Conservation (phyloP, 2,329 filamentous ascomycete genomes). For the Aspergillus costaricaensis region DNA sequence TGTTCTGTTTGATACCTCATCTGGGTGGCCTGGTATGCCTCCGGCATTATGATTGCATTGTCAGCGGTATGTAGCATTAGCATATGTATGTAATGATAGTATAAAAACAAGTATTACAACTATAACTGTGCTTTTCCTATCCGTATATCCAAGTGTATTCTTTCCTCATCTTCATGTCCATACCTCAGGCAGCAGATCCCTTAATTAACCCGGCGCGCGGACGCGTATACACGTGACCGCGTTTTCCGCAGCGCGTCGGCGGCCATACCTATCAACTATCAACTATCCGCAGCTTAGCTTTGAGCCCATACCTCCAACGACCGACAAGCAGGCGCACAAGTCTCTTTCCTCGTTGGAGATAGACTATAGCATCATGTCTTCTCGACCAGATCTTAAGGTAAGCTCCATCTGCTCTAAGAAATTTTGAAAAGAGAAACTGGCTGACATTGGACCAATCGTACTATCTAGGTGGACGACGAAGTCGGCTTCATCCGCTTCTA, state of each 20-base stretch:
- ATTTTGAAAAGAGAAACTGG: too few relatives aligned
- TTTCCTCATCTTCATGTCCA: too few relatives aligned
- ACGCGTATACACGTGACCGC: constrained; percentile 40
- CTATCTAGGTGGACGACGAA: constrained; percentile 82
- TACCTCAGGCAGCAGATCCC: constrained; percentile 10
- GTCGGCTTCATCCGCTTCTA: constrained; percentile 96
- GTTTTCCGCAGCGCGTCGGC: constrained; percentile 19
- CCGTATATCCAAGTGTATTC: too few relatives aligned
- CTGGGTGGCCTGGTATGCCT: constrained; percentile 27
- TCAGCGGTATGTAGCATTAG: constrained; percentile 14
- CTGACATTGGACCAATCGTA: not conserved
- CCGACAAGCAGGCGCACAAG: constrained; percentile 11
- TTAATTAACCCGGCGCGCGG: constrained; percentile 25
- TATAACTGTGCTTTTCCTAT: constrained; percentile 2
- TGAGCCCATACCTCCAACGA: constrained; percentile 3
- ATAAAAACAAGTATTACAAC: not conserved
- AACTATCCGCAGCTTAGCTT: constrained; percentile 1
- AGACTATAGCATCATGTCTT: constrained; percentile 59
- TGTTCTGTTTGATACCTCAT: constrained; percentile 23
- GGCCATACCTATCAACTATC: not conserved
- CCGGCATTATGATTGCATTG: constrained; percentile 31
- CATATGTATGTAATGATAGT: constrained; percentile 16
- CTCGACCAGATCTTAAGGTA: constrained; percentile 68
- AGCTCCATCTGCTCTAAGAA: too few relatives aligned
- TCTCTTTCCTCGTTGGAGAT: constrained; percentile 13